Evolutionary conservation across 1,139 yeast genomes (phyloP), one percentile per base, ranked within the genome.

Genomic region (Sugiyamaella paludigena): DNA sequence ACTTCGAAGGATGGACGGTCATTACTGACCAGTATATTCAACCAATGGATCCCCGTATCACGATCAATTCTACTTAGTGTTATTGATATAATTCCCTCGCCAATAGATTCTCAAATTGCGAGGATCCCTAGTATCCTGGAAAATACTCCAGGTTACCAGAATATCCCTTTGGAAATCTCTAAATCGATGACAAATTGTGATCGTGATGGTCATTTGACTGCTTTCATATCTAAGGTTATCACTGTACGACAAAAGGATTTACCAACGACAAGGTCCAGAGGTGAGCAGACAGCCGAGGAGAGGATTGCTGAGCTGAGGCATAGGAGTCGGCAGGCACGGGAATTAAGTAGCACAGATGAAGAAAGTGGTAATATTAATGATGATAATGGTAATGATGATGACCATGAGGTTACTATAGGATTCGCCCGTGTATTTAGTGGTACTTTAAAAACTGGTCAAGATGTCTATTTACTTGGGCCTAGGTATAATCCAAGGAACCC

Each of bases 41-140:
- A 89, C 1, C 98, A 91, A 63, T 94, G 98, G 98, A 73, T 94
- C 26, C 98, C 99, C 0, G 79, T 94, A 8, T 85, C 97, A 34
- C 83, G 87, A 45, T 88, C 98, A 0, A 79, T 92, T 16, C 70
- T 92, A 34, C 77, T 94, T 9, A 81, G 95, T 2, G 96, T 92
- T 2, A 84, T 91, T 38, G 95, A 88, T 51, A 80, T 80, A 54
- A 68, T 94, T 44, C 97, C 98, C 0, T 84, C 95, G 11, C 98
- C 98, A 0, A 61, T 76, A 2, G 73, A 67, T 1, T 87, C 97
- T 0, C 99, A 94, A 65, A 68, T 67, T 16, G 80, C 76, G 39
- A 79, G 97, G 58, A 78, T 87, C 54, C 84, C 83, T 11, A 77
- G 78, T 27, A 79, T 94, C 32, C 65, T 92, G 40, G 79, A 79